phyloP scores from a whole-genome alignment of 1,139 yeast species.

The Suhomyces terraborum region DNA sequence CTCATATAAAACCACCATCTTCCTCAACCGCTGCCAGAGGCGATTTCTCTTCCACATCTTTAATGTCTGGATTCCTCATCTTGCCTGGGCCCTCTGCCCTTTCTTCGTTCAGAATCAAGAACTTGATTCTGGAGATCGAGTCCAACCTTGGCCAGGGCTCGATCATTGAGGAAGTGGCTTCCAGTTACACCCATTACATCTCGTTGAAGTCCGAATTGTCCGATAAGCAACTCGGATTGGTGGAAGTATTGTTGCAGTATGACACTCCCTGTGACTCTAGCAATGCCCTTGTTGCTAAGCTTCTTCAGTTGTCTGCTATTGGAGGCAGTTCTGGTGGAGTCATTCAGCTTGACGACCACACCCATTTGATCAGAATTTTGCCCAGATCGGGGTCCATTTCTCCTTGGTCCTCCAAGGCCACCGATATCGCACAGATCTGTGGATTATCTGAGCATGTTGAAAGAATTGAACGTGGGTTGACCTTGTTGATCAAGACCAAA shows the following conservation, averaged over 20 bases:
- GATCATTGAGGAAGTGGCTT: slow-evolving; percentile 67
- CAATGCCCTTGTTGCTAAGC: slow-evolving; percentile 50
- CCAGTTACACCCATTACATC: slow-evolving; percentile 82
- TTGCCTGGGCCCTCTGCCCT: slow-evolving; percentile 91
- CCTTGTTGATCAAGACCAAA: slow-evolving; percentile 65
- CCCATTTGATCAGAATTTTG: slow-evolving; percentile 69
- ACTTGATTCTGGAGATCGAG: slow-evolving; percentile 72
- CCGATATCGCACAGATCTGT: slow-evolving; percentile 88
- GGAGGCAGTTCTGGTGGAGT: slow-evolving; percentile 34
- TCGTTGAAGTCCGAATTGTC: slow-evolving; percentile 49
- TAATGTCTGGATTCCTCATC: slow-evolving; percentile 43
- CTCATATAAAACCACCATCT: slow-evolving; percentile 6
- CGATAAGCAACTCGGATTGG: slow-evolving; percentile 42
- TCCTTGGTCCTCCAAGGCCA: slow-evolving; percentile 99
- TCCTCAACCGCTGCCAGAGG: slow-evolving; percentile 1
- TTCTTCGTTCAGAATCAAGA: slow-evolving; percentile 80
- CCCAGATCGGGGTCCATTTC: slow-evolving; percentile 97
- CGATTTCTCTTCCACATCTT: slow-evolving; percentile 4
- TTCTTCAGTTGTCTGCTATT: slow-evolving; percentile 37
- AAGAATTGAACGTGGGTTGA: slow-evolving; percentile 89
- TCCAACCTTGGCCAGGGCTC: slow-evolving; percentile 59
- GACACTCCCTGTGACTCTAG: slow-evolving; percentile 63
- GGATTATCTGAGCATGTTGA: slow-evolving; percentile 71
- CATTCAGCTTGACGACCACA: slow-evolving; percentile 46
- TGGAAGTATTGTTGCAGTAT: slow-evolving; percentile 70